Evolutionary conservation across 805 yeast genomes (phyloP), one percentile per base, ranked within the genome.

Genomic region (Metschnikowia orientalis): DNA sequence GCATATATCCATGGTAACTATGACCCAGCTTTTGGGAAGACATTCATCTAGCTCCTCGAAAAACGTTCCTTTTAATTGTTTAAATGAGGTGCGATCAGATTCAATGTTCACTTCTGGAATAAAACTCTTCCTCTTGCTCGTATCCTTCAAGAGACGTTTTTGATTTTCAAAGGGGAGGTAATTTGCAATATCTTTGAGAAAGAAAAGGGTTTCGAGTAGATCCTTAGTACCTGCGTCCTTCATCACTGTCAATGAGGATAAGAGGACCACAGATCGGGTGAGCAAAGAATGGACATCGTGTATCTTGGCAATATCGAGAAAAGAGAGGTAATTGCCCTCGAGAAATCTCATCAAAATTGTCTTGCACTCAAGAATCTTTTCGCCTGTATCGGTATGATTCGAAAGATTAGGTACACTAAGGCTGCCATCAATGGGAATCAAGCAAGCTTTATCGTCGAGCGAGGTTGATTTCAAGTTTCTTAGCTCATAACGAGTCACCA

Each of bases 1-100:
- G 41, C 86, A 77, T 6, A 75, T 49, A 45, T 81, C 89, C 15
- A 88, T 54, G 1, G 81, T 64, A 1, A 85, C 57, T 1, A 80
- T 70, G 3, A 64, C 47, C 89, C 88, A 81, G 13, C 57, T 53
- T 1, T 52, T 36, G 0, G 84, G 83, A 18, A 32, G 25, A 10
- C 32, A 25, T 45, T 28, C 6, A 38, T 41, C 44, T 25, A 32
- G 35, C 23, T 31, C 32, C 14, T 21, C 26, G 19, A 17, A 30
- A 19, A 53, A 23, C 34, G 48, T 4, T 37, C 35, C n/a, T 12
- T 23, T 40, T 27, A 18, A 22, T 6, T 12, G 18, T 40, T 51
- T 14, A 18, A 28, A 9, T 43, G 42, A 21, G 28, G 19, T 9
- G 3, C 18, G 25, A 16, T 22, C 10, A 6, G 21, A 23, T 6